phyloP scores from a whole-genome alignment of 2,329 filamentous ascomycete species.

The Phoma sp. region DNA sequence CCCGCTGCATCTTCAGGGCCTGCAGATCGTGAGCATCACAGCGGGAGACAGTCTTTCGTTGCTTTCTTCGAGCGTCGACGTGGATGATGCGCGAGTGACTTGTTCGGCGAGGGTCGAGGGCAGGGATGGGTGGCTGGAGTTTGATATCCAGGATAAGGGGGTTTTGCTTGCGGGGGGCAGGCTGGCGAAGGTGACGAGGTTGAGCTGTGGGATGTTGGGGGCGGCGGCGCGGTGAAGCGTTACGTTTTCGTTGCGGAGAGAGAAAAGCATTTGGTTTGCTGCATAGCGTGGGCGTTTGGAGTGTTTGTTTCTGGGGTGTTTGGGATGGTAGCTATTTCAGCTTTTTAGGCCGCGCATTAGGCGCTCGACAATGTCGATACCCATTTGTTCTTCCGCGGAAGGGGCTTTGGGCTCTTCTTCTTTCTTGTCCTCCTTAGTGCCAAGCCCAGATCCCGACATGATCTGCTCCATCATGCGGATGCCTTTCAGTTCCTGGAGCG shows the following conservation, averaged over 20 bases:
- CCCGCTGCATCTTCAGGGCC: slow-evolving; percentile 22
- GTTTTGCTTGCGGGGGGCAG: slow-evolving; percentile 18
- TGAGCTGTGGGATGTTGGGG: neutral
- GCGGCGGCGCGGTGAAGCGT: neutral
- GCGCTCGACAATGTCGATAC: slow-evolving; percentile 41
- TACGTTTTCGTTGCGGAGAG: no score
- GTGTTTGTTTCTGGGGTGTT: neutral
- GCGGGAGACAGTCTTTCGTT: slow-evolving; percentile 12
- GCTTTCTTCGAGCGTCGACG: slow-evolving; percentile 3
- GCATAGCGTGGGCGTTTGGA: slow-evolving; percentile 6
- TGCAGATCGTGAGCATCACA: slow-evolving; percentile 20
- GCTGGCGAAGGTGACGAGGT: slow-evolving; percentile 21
- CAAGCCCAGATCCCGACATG: slow-evolving; percentile 32
- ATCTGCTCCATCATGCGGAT: slow-evolving; percentile 47
- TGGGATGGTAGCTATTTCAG: neutral
- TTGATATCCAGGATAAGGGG: slow-evolving; percentile 15
- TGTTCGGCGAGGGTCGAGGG: slow-evolving; percentile 20
- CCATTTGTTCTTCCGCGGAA: slow-evolving; percentile 39
- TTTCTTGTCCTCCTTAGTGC: slow-evolving; percentile 7
- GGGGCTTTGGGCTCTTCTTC: slow-evolving; percentile 12
- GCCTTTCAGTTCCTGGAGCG: slow-evolving; percentile 44
- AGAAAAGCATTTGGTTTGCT: neutral
- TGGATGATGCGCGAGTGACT: slow-evolving; percentile 16
- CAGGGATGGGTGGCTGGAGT: slow-evolving; percentile 12
- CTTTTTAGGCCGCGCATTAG: slow-evolving; percentile 40